Evolutionary conservation across 176 grass and related monocot species (phyloP).

Genomic region (Aegilops tauschii): DNA sequence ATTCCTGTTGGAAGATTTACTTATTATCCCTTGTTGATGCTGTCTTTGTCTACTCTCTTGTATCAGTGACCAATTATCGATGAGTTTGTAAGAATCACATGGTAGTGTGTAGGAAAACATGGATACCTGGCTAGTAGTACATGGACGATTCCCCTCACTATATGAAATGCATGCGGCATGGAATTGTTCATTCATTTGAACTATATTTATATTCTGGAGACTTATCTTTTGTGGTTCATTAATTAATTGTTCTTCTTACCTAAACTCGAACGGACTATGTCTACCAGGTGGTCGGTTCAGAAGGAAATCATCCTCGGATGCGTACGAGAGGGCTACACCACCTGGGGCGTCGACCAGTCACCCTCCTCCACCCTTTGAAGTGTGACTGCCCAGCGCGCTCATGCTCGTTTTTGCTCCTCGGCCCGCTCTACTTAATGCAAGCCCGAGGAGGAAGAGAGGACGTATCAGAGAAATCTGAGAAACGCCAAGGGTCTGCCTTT

Average conservation of each 20-base stretch:
- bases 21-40: neutral
- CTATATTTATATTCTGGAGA: neutral
- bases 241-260: neutral
- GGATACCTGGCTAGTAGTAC: neutral
- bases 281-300: constrained; percentile 68
- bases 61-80: neutral
- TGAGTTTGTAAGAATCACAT: neutral
- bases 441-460: constrained; percentile 10
- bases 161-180: neutral
- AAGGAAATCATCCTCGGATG: constrained; percentile 86
- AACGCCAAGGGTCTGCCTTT: neutral
- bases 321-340: constrained; percentile 56
- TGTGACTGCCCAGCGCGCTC: constrained; percentile 44
- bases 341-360: constrained; percentile 43
- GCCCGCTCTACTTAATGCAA: constrained; percentile 26
- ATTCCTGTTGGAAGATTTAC: neutral
- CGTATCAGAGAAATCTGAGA: constrained; percentile 3
- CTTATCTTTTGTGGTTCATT: neutral
- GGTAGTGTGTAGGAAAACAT: neutral
- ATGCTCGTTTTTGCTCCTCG: constrained; percentile 34
- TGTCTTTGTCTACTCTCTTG: neutral
- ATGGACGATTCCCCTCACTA: neutral
- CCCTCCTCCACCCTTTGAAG: constrained; percentile 59
- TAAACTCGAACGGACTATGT: constrained; percentile 3
- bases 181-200: neutral